Evolutionary conservation across 306 rosid species (phyloP), one percentile per base, ranked within the genome.

Genomic region (Pyrus betulifolia): DNA sequence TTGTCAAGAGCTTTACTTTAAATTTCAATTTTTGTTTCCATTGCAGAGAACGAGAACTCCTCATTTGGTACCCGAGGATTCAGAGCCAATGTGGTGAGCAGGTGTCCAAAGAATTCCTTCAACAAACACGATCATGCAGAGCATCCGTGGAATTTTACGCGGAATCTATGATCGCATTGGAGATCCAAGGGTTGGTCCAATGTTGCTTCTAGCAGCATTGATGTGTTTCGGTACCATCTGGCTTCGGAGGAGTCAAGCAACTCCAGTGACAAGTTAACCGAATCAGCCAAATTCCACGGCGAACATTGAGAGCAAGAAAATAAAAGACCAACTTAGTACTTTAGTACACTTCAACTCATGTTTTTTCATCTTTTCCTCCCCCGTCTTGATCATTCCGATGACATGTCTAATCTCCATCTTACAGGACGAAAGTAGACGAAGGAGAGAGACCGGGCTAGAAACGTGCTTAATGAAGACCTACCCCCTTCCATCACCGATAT

Each of bases 131-230:
- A 30, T 92, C 63, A 88, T 83, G 86, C 91, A 74, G 82, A 69
- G 70, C 38, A 49, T 85, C 78, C 78, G 61, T 22, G 77, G 80
- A 79, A 44, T 77, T 35, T 58, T 85, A 80, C 69, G 75, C 46
- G 82, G 89, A 83, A 73, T 87, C 78, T 71, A 71, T 73, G 89
- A 82, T 70, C 77, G 80, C 59, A 74, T 80, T 18, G 88, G 81
- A 23, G 99, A 95, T 82, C 99, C 99, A 44, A 89, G 97, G 82
- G 75, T 90, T 69, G 99, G 97, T 82, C 97, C 97, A 4, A 69
- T 73, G 73, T 80, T 95, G 82, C 96, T 95, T 84, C 88, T 95
- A 67, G 93, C 84, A 27, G 93, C 97, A 58, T 84, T 95, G 64
- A 63, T 88, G 84, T 88, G 97, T 78, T 76, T 92, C 13, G 97